These are phyloP conservation scores for Fusarium sp. DNA, from an alignment of 2,329 filamentous ascomycete genomes.

Conservation along the genomic window DNA sequence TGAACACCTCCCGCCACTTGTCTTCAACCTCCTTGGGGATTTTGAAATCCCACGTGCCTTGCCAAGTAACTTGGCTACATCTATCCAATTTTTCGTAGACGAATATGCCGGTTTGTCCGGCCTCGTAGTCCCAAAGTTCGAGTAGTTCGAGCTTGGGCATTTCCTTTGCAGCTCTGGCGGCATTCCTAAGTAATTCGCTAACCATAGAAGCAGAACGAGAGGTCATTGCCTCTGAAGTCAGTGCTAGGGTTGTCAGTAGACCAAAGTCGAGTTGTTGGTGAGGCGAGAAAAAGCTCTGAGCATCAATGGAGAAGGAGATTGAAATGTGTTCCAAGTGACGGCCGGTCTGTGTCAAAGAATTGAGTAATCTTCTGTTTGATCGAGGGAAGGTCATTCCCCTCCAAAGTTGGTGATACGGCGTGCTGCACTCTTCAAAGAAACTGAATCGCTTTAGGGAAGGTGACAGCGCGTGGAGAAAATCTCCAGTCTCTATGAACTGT, in stretches of 20 bases:
- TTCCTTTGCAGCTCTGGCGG: not conserved
- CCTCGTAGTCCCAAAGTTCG: constrained; percentile 24
- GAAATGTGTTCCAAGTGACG: constrained; percentile 20
- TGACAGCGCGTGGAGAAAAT: not conserved
- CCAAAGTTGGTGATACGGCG: constrained; percentile 5
- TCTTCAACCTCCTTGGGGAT: not conserved
- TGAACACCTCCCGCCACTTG: not conserved
- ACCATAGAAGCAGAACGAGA: not conserved
- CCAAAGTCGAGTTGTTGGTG: not conserved
- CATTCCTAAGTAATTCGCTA: not conserved
- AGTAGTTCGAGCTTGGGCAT: constrained; percentile 21
- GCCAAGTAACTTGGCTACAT: not conserved
- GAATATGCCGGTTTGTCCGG: constrained; percentile 22
- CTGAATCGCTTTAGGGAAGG: constrained; percentile 22
- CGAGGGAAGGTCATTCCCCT: constrained; percentile 7
- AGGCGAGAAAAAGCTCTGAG: not conserved
- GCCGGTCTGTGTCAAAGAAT: constrained; percentile 3
- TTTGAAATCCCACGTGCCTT: rapidly evolving
- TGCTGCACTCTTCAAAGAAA: constrained; percentile 26
- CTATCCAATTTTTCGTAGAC: constrained; percentile 14
- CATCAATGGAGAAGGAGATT: constrained; percentile 24
- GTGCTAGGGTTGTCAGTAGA: constrained; percentile 4
- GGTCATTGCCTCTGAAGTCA: constrained; percentile 9
- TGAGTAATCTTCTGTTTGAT: constrained; percentile 15
- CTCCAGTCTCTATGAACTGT: too few relatives aligned